These are phyloP conservation scores for Fomitiporia mediterranea DNA, from an alignment of 1,284 basidiomycete genomes.

Conservation along the genomic window DNA sequence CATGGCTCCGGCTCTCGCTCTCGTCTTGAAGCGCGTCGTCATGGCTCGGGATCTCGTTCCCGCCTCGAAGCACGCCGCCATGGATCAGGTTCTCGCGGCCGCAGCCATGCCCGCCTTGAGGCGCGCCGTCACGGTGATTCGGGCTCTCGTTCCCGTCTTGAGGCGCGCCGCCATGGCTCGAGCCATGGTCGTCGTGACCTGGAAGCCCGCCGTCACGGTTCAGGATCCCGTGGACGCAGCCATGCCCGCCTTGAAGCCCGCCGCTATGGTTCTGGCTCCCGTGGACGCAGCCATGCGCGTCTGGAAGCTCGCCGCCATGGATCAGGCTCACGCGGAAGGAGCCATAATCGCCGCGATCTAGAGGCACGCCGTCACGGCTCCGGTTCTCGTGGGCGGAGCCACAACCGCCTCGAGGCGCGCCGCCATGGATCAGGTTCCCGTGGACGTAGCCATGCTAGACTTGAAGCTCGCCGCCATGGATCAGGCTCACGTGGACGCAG, in stretches of 20 bases:
- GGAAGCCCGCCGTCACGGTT: conserved; percentile 11
- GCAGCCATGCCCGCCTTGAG: background rate
- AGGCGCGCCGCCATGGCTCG: conserved; percentile 9
- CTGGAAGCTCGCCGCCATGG: background rate
- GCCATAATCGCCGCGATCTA: conserved; percentile 3
- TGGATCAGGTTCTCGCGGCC: conserved; percentile 13
- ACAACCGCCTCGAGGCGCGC: conserved; percentile 3
- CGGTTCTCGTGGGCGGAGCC: background rate
- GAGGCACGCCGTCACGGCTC: too few species aligned
- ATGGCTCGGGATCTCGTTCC: conserved; percentile 12
- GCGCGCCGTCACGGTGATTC: conserved; percentile 9
- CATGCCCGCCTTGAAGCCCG: background rate
- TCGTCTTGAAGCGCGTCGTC: conserved; percentile 10
- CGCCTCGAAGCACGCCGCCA: conserved; percentile 10
- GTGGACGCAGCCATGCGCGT: conserved; percentile 5
- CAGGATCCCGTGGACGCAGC: conserved; percentile 6
- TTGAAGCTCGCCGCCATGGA: conserved; percentile 12
- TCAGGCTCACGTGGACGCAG: conserved; percentile 8
- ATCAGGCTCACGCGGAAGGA: conserved; percentile 2
- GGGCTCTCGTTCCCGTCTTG: conserved; percentile 6
- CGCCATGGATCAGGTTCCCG: conserved; percentile 14
- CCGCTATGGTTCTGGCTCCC: conserved; percentile 16
- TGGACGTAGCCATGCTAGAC: conserved; percentile 7
- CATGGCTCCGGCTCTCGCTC: conserved; percentile 13
- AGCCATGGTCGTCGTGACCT: conserved; percentile 4